phyloP scores from a whole-genome alignment of 2,329 filamentous ascomycete species.

The Venturiaceae sp. region DNA sequence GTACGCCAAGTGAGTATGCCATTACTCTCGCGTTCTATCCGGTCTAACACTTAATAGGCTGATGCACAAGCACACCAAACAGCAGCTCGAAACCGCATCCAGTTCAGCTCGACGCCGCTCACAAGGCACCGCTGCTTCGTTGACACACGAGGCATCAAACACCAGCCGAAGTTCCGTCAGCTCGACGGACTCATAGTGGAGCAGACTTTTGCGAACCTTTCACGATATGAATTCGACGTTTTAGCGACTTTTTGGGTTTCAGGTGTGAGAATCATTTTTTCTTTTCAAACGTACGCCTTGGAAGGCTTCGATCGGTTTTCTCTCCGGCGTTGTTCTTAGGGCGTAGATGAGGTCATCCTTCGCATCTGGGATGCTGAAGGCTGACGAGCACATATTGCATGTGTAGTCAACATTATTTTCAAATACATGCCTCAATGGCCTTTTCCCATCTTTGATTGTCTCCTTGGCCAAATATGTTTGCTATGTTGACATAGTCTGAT shows the following conservation, averaged over 20 bases:
- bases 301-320: too few species aligned
- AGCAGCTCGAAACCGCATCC: neutral
- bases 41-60: neutral
- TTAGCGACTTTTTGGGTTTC: neutral
- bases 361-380: too few species aligned
- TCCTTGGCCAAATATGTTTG: too few species aligned
- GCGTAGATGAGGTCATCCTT: too few species aligned
- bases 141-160: neutral
- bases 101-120: neutral
- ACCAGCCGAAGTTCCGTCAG: neutral
- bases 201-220: neutral
- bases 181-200: neutral
- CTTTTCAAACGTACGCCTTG: too few species aligned
- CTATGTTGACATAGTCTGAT: too few species aligned
- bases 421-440: too few species aligned
- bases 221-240: too few species aligned
- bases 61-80: neutral
- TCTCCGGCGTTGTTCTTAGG: too few species aligned
- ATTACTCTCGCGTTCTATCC: neutral
- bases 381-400: too few species aligned
- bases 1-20: neutral
- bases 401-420: too few species aligned
- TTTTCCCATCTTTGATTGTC: too few species aligned
- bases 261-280: neutral
- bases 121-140: neutral